Evolutionary conservation across 352 stramenopile species (phyloP), one percentile per base, ranked within the genome.

Genomic region (Peronosclerospora sorghi): DNA sequence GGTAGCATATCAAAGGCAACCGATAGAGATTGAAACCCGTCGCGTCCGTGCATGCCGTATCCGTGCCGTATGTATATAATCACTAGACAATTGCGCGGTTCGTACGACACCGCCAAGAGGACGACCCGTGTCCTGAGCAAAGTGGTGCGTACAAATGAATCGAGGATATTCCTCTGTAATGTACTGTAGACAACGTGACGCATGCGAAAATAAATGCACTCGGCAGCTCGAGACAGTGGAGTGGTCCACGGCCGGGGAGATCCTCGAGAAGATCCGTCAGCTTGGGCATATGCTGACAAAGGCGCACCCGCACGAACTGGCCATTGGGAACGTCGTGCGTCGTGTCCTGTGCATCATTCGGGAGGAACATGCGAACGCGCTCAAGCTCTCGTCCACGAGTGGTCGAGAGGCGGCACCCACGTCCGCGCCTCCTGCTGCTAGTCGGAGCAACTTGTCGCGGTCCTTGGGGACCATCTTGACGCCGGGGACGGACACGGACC

Each of bases 321-420:
- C 78, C 2, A 92, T 95, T 39, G 82, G 80, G 21, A 95, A 95
- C 58, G 83, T 94, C 17, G 79, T 94, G 51, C 78, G 83, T 35
- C 78, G 82, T 27, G 82, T 95, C 45, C 69, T 95, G 20, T 90
- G 86, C 57, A 80, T 94, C 47, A 89, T 95, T 44, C 79, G 83
- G 10, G 83, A 95, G 49, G 83, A 94, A 57, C 68, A 91, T 35
- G 62, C 71, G 29, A 86, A 79, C 45, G 78, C 73, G 10, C 51
- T 83, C 17, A 93, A 90, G 55, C 41, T 67, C 26, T 57, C 62
- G 27, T 47, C 54, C 1, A 17, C 30, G 13, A 35, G 18, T 35
- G 30, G 12, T 13, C 15, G 30, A n/a, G 30, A n/a, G 1, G 41
- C 41, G 4, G 57, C 40, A 15, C 44, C 53, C 8, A 24, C 54